Evolutionary conservation across 176 grass and related monocot species (phyloP).

Genomic region (Eragrostis curvula): DNA sequence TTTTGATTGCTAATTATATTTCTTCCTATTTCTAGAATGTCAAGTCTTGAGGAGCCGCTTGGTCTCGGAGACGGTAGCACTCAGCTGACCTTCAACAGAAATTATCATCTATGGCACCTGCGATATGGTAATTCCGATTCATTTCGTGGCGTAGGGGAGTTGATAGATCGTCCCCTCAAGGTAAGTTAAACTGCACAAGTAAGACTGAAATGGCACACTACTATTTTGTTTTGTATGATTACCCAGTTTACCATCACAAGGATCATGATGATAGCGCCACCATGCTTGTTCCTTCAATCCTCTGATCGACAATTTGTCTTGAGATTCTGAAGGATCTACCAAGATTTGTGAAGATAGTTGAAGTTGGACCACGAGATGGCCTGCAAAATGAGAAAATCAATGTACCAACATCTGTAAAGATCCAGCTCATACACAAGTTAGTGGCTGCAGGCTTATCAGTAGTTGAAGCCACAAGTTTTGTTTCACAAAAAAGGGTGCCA

Average conservation of each 20-base stretch:
- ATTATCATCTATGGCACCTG: slow-evolving; percentile 33
- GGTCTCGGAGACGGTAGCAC: slow-evolving; percentile 56
- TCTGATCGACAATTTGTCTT: slow-evolving; percentile 24
- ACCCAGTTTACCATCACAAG: not conserved
- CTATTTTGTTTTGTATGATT: not conserved
- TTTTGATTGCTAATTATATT: no score
- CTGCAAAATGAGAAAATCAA: slow-evolving; percentile 82
- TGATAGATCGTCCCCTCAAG: slow-evolving; percentile 72
- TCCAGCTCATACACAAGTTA: slow-evolving; percentile 89
- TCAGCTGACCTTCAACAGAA: slow-evolving; percentile 28
- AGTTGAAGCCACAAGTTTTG: slow-evolving; percentile 98
- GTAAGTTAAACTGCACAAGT: slow-evolving; percentile 38
- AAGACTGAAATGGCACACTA: no score
- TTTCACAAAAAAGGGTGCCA: slow-evolving; percentile 95
- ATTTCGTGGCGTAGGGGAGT: slow-evolving; percentile 53
- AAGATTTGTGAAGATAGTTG: slow-evolving; percentile 84
- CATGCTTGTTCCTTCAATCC: slow-evolving; percentile 18
- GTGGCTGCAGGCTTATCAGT: slow-evolving; percentile 76
- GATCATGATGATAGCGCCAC: not conserved
- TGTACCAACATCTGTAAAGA: slow-evolving; percentile 82
- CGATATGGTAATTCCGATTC: slow-evolving; percentile 35
- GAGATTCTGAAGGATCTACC: slow-evolving; percentile 76
- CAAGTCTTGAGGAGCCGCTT: slow-evolving; percentile 77
- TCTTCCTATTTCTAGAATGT: slow-evolving; percentile 42
- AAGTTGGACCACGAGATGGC: slow-evolving; percentile 89